Base-by-base conservation (phyloP, 202 grass and related monocot genomes). In the Setaria viridis region DNA sequence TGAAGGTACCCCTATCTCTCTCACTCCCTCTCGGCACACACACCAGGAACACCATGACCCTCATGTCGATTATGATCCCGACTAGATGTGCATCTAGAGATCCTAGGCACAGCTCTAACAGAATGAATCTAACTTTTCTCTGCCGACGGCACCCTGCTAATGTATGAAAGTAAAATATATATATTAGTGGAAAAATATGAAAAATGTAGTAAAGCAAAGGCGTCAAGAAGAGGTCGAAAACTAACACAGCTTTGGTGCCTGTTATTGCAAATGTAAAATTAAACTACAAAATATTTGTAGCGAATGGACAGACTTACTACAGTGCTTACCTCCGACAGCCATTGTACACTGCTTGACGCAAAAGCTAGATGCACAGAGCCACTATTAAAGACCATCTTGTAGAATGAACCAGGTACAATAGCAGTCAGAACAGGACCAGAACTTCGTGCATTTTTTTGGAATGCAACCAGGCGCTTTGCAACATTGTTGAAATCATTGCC, bases 361-460 rank as follows among this genome's bases (percentile, higher is more conserved):
- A 77, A 59, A 11, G 48, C n/a, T 47, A 88, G 83, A 89, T 89
- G 88, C 55, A 89, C 21, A 10, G 77, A 70, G 13, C 67, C 30
- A 6, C 5, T 84, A 3, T 30, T 49, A 55, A 88, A 88, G 39
- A 88, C 67, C 29, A 81, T 88, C 63, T 56, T 47, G 25, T 85
- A 82, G 43, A 81, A 89, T 34, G 82, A 89, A 17, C 83, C 88
- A 77, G 88, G 88, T 29, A 89, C 83, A 45, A 75, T 72, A 35
- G 62, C 60, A 43, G 48, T 69, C 1, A 21, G 20, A 42, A 69
- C 66, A 5, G 66, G 39, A 9, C 17, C 16, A 3, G 45, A 69
- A 21, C 19, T 45, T 45, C 1, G 7, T 9, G 39, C 16, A n/a
- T 20, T 33, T 67, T 67, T 47, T 48, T 84, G 48, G 81, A 85